These are phyloP conservation scores for Venturia aucupariae DNA, from an alignment of 2,329 filamentous ascomycete genomes.

Conservation along the genomic window DNA sequence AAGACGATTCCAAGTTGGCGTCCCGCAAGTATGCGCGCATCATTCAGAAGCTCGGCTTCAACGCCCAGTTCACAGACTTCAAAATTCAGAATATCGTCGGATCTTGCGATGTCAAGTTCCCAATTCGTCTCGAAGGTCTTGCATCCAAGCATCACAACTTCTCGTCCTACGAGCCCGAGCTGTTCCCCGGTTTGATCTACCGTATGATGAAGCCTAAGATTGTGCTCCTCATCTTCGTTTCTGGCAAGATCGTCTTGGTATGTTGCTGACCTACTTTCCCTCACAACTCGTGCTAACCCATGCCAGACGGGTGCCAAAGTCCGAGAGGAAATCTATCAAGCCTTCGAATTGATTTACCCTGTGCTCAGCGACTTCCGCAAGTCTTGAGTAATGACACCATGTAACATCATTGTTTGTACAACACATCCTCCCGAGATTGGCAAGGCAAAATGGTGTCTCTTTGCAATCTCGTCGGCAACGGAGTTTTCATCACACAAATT, in stretches of 20 bases:
- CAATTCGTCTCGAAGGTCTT: conserved; percentile 90
- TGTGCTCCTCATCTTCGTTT: conserved; percentile 94
- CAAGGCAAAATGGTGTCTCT: background rate
- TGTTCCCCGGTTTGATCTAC: conserved; percentile 99
- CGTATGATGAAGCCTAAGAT: conserved; percentile 99
- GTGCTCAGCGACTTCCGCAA: conserved; percentile 72
- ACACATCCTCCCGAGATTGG: background rate
- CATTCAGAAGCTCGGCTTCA: conserved; percentile 99
- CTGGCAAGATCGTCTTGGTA: conserved; percentile 75
- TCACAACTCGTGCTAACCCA: conserved; percentile 82
- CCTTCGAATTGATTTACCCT: conserved; percentile 65
- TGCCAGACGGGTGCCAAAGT: conserved; percentile 87
- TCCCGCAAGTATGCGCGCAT: conserved; percentile 97
- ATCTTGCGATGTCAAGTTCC: conserved; percentile 98
- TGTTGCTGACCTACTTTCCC: background rate
- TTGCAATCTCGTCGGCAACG: conserved; percentile 1
- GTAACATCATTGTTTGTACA: conserved; percentile 12
- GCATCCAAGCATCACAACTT: conserved; percentile 98
- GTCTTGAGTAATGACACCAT: conserved; percentile 33
- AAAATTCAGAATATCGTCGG: conserved; percentile 99
- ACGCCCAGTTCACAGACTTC: conserved; percentile 98
- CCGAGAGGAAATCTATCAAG: conserved; percentile 73
- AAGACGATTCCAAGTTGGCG: conserved; percentile 95
- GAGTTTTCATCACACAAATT: background rate
- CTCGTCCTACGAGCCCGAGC: conserved; percentile 95